Conservation (phyloP, 139 green algal species). For the Tetradesmus obliquus region DNA sequence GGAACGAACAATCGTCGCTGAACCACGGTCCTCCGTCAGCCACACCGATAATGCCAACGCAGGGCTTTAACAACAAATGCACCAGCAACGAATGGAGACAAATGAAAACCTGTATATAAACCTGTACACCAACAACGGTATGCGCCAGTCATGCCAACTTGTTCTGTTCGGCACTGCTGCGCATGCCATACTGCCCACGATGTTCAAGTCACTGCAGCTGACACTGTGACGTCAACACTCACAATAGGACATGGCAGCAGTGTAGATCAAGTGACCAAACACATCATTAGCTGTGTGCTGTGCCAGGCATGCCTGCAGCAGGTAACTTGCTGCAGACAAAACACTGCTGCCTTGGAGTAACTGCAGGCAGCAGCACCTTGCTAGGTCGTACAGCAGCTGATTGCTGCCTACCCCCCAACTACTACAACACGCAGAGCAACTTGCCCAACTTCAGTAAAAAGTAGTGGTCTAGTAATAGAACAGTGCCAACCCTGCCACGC, state of each 20-base stretch:
- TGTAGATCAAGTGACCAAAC: too few species aligned
- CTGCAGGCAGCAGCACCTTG: too few species aligned
- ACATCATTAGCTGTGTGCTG: too few species aligned
- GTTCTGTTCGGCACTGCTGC: not conserved
- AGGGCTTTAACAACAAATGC: not conserved
- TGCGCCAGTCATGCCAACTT: not conserved
- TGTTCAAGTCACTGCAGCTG: not conserved
- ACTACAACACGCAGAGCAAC: not conserved
- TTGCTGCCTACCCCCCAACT: not conserved
- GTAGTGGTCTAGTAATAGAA: too few species aligned
- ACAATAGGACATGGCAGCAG: too few species aligned
- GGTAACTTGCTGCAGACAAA: too few species aligned
- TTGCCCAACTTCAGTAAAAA: not conserved
- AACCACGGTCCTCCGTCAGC: not conserved
- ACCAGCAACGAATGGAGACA: not conserved
- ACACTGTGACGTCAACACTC: not conserved
- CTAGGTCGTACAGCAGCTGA: not conserved
- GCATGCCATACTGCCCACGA: not conserved
- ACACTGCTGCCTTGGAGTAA: too few species aligned
- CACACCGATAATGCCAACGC: not conserved
- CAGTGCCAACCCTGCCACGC: not conserved
- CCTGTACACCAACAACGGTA: not conserved
- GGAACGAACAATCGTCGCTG: not conserved
- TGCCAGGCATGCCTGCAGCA: too few species aligned
- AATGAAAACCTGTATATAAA: not conserved